These are phyloP conservation scores for Stramenopiles sp. DNA, from an alignment of 352 stramenopile species.

Conservation along the genomic window DNA sequence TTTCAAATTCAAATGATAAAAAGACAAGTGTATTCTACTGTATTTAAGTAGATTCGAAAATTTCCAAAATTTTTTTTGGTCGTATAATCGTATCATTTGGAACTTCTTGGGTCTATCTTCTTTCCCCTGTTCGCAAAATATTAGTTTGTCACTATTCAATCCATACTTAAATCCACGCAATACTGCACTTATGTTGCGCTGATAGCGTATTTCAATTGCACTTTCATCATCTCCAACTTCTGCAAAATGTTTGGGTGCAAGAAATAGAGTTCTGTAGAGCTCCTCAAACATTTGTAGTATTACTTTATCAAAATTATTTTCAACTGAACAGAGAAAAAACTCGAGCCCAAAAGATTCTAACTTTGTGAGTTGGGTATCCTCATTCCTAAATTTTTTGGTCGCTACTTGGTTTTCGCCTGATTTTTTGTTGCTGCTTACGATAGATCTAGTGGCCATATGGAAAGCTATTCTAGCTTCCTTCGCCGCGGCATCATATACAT, in stretches of 20 bases:
- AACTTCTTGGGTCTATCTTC: neutral
- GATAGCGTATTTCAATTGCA: neutral
- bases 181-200: neutral
- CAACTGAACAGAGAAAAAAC: neutral
- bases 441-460: neutral
- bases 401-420: neutral
- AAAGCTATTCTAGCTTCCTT: neutral
- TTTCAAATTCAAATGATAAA: neutral
- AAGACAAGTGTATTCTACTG: neutral
- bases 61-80: neutral
- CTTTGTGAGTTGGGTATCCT: neutral
- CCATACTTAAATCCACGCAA: neutral
- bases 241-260: neutral
- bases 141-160: neutral
- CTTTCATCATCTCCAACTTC: neutral
- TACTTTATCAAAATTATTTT: neutral
- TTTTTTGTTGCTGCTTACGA: neutral
- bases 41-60: neutral
- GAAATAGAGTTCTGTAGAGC: neutral
- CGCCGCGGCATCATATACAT: neutral
- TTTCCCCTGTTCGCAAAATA: neutral
- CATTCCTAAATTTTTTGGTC: neutral
- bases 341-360: neutral
- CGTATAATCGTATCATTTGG: neutral
- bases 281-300: neutral